Evolutionary conservation across 768 basidiomycete species (phyloP), one percentile per base, ranked within the genome.

Genomic region (Boletus pseudopeckii): DNA sequence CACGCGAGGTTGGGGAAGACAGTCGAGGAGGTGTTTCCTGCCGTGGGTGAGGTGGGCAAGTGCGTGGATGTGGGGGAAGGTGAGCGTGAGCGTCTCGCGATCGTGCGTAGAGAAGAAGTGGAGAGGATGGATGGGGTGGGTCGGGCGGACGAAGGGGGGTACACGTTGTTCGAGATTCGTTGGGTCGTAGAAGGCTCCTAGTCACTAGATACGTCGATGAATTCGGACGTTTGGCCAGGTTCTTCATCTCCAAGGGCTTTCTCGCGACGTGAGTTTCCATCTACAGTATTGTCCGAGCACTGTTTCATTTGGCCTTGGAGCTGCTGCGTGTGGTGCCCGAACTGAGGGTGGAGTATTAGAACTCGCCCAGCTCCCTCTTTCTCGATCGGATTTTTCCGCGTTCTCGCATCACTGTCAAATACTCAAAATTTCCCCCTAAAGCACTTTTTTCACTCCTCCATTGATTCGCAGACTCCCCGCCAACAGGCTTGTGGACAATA

Each of bases 121-220:
- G 76, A 70, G 41, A 77, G 77, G 53, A 71, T 75, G 50, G 74
- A 74, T 15, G 80, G 85, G 22, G 74, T 84, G 48, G 85, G 89
- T 44, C 73, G 86, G 55, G 83, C 80, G 47, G 83, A 89, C 65
- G 86, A 92, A 72, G 75, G 76, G 54, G 81, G 81, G 26, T 93
- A 92, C 63, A 76, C 67, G 59, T 63, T 88, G 52, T 90, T 82
- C 63, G 78, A 81, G 72, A 86, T 92, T 67, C 83, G 83, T n/a
- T 91, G 89, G 54, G 28, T 20, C 7, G 28, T 40, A 34, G 36
- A 44, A n/a, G n/a, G n/a, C 5, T 18, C 28, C 28, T 9, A 28
- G 9, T 28, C 28, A 9, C 28, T n/a, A n/a, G n/a, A n/a, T n/a
- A n/a, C n/a, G n/a, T 34, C 28, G 28, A 26, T 5, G 22, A 9